These are phyloP conservation scores for Colletotrichum lini DNA, from an alignment of 2,329 filamentous ascomycete genomes.

Conservation along the genomic window DNA sequence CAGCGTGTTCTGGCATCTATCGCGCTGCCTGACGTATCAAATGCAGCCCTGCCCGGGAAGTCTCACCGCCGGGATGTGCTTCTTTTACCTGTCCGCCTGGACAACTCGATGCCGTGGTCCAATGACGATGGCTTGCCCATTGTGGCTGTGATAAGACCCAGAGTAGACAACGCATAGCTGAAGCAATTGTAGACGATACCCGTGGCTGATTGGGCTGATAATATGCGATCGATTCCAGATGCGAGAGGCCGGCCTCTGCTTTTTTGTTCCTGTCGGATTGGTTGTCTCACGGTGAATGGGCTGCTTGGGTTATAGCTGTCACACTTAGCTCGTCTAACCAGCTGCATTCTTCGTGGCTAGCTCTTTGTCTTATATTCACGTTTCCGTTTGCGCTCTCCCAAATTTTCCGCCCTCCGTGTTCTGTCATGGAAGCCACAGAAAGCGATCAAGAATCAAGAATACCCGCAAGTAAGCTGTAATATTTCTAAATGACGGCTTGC, in stretches of 20 bases:
- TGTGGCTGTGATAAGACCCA: slow-evolving; percentile 30
- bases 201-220: neutral
- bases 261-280: too few species aligned
- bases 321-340: too few species aligned
- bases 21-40: neutral
- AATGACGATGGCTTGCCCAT: neutral
- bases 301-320: too few species aligned
- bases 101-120: slow-evolving; percentile 14
- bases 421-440: too few species aligned
- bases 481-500: too few species aligned
- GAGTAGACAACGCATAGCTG: neutral
- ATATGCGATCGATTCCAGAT: rapidly evolving
- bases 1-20: neutral
- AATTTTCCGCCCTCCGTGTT: too few species aligned
- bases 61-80: neutral
- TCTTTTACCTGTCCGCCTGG: neutral
- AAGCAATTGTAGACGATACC: neutral
- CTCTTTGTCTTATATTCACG: rapidly evolving
- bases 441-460: too few species aligned
- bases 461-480: too few species aligned
- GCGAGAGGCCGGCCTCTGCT: too few species aligned
- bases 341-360: too few species aligned
- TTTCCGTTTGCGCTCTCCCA: too few species aligned
- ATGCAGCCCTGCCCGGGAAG: neutral
- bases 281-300: too few species aligned